Evolutionary conservation across 2,329 filamentous ascomycete genomes (phyloP).

Genomic region (Colletotrichum trifolii): DNA sequence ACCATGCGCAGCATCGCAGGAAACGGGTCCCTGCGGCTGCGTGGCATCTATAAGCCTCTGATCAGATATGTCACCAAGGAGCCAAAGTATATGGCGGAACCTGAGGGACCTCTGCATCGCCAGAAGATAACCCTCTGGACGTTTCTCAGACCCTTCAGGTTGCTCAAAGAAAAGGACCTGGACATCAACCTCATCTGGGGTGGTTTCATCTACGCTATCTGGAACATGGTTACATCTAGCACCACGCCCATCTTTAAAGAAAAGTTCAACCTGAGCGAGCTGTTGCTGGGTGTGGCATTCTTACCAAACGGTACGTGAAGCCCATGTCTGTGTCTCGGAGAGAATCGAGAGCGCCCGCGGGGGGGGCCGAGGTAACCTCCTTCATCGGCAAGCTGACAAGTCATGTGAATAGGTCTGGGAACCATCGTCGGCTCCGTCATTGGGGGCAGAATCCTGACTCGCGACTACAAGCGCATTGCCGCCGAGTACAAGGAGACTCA

Average conservation of each 20-base stretch:
- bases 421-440: constrained; percentile 54
- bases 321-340: not conserved
- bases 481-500: constrained; percentile 41
- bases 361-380: not conserved
- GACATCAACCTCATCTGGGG: constrained; percentile 55
- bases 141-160: constrained; percentile 50
- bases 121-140: constrained; percentile 44
- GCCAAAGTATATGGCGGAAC: constrained; percentile 36
- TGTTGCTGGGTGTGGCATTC: constrained; percentile 42
- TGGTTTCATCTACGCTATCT: constrained; percentile 49
- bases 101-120: constrained; percentile 38
- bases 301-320: constrained; percentile 41
- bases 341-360: not conserved
- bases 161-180: constrained; percentile 56
- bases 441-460: constrained; percentile 55
- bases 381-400: constrained; percentile 2
- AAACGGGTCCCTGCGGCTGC: constrained; percentile 40
- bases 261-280: constrained; percentile 40
- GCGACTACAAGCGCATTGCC: constrained; percentile 40
- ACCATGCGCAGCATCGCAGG: constrained; percentile 44
- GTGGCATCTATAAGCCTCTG: constrained; percentile 43
- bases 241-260: constrained; percentile 51
- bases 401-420: constrained; percentile 43
- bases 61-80: constrained; percentile 36
- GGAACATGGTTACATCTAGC: constrained; percentile 59